Evolutionary conservation across 2,329 filamentous ascomycete species (phyloP), one percentile per base, ranked within the genome.

Genomic region (Raffaelea arxii): DNA sequence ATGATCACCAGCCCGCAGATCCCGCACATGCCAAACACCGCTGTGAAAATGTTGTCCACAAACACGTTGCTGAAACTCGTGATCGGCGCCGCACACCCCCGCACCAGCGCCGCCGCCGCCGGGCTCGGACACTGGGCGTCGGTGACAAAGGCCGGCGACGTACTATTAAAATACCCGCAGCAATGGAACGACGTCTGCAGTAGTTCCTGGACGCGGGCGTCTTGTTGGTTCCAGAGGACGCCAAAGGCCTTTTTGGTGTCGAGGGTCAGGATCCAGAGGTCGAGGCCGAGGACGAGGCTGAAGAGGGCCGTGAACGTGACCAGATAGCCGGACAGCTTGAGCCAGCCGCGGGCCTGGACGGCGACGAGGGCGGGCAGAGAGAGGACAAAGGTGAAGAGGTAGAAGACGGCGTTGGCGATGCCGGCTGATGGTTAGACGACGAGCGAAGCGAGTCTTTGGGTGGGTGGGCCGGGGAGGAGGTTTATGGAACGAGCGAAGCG

Each of bases 161-260:
- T 83, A 62, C 75, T 78, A 66, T 89, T 87, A 55, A 77, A 66
- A 66, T 86, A 92, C 51, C 86, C 86, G 56, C 86, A 92, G 76
- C 86, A 92, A 56, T 78, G 62, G 61, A 91, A 90, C 58, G 75
- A 71, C 55, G 77, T 73, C 63, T 92, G 85, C 60, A 92, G 71
- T 46, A 90, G 65, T 53, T 75, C 77, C 62, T 89, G 84, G 4
- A 80, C 69, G 2, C 64, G 54, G 1, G 72, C 57, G 3, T 74
- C 58, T 62, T 86, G 78, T 5, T 65, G 58, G 22, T 68, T 66
- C 76, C 84, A 92, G 44, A 84, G 69, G 2, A 65, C 59, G 48
- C 64, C 68, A 49, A 90, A 77, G 51, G 77, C 76, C 32, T 72
- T 70, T 58, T 82, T 77, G 40, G 82, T 82, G 55, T 71, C 74